Base-by-base conservation (phyloP, 306 rosid species). In the Cicer arietinum region DNA sequence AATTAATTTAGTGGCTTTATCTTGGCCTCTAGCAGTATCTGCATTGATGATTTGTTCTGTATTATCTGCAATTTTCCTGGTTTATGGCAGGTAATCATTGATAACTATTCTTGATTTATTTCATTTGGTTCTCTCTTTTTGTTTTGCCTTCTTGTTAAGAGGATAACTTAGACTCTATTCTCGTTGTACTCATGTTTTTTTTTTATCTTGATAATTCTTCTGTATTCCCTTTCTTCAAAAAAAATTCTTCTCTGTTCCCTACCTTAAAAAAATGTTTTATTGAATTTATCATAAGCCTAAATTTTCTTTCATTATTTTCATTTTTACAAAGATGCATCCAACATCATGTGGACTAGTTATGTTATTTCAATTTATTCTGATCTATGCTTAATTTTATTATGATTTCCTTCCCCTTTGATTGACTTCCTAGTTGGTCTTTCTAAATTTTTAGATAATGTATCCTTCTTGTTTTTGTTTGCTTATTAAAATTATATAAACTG, bases 1-100 rank as follows among this genome's bases (percentile, higher is more conserved):
- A 69, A 72, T 86, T 61, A 88, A 89, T 82, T 83, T 92, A 85
- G 76, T 89, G 89, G 80, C 72, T 65, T 74, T 92, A 66, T 89
- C 97, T 80, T 86, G 96, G 95, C 96, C 97, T 71, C 87, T 92
- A 35, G 89, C 95, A 77, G 67, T 88, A 58, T 92, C 97, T 54
- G 77, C 91, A 63, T 71, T 92, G 89, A 84, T 84, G 79, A 88
- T 87, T 72, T 90, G 97, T 75, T 79, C 79, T 63, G 54, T 81
- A 51, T 76, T 90, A 63, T 90, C 91, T 62, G 81, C 82, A 75
- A 82, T 82, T 67, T 92, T 92, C 82, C 67, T 88, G 45, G 75
- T 88, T 75, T 88, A 86, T 88, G 86, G 88, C 76, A 79, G 66
- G 97, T 88, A 85, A 69, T 93, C 82, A 68, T 77, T 63, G 67